phyloP scores from a whole-genome alignment of 257 asterid genomes.

The Solanum gandarillasii region DNA sequence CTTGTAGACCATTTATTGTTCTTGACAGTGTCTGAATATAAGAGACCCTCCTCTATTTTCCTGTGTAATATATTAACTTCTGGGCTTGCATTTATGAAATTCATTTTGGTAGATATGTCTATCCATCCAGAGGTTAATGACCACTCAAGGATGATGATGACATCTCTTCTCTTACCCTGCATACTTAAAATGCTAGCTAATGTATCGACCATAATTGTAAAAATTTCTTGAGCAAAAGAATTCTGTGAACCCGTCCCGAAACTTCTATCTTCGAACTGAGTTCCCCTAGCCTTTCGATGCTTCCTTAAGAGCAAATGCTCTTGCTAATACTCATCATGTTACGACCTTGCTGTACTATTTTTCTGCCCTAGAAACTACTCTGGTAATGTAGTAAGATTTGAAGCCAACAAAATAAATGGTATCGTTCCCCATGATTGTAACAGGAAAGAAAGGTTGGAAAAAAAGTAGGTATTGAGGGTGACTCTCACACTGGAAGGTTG shows the following conservation, averaged over 20 bases:
- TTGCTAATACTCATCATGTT: neutral
- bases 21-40: neutral
- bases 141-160: neutral
- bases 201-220: neutral
- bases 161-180: neutral
- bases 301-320: neutral
- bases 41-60: neutral
- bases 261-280: neutral
- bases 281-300: neutral
- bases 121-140: neutral
- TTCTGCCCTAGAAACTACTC: neutral
- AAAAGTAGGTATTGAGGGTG: neutral
- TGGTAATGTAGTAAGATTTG: neutral
- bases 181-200: neutral
- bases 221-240: neutral
- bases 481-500: neutral
- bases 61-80: neutral
- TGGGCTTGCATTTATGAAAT: neutral
- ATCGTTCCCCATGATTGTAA: neutral
- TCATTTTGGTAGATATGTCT: neutral
- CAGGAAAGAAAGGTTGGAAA: neutral
- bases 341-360: neutral
- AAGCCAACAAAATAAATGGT: neutral
- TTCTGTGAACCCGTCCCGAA: neutral
- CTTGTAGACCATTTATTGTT: neutral